These are phyloP conservation scores for Pseudotsuga menziesii DNA, from an alignment of 75 land plant genomes.

Conservation along the genomic window DNA sequence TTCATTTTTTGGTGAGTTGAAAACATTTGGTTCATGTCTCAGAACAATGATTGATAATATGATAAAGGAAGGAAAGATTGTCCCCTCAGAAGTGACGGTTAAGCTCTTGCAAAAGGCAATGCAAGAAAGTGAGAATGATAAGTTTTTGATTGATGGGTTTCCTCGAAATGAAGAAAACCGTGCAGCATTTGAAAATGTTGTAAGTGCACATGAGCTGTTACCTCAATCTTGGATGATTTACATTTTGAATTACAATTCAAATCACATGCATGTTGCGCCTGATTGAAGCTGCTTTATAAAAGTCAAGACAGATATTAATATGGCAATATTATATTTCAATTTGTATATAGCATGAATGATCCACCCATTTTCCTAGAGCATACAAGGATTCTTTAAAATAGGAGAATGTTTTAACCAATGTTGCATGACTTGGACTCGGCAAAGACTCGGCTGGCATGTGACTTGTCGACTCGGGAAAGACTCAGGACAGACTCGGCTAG, in stretches of 20 bases:
- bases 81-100: slow-evolving; percentile 91
- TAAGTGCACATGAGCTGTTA: slow-evolving; percentile 19
- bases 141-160: slow-evolving; percentile 95
- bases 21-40: slow-evolving; percentile 9
- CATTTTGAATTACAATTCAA: neutral
- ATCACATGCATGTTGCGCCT: neutral
- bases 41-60: slow-evolving; percentile 87
- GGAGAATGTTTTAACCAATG: too few species aligned
- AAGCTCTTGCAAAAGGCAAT: slow-evolving; percentile 89
- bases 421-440: too few species aligned
- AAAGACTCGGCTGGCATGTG: too few species aligned
- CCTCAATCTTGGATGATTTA: neutral
- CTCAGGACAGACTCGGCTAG: too few species aligned
- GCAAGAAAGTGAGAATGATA: slow-evolving; percentile 69
- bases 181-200: slow-evolving; percentile 81
- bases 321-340: neutral
- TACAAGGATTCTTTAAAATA: too few species aligned
- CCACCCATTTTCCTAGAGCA: too few species aligned
- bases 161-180: slow-evolving; percentile 98
- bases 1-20: neutral
- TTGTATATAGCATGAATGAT: neutral
- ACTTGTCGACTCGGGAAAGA: too few species aligned
- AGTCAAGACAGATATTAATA: too few species aligned
- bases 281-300: neutral
- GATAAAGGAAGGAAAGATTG: slow-evolving; percentile 96